Conservation (phyloP, 768 basidiomycete genomes). For the Rhodotorula diobovata region DNA sequence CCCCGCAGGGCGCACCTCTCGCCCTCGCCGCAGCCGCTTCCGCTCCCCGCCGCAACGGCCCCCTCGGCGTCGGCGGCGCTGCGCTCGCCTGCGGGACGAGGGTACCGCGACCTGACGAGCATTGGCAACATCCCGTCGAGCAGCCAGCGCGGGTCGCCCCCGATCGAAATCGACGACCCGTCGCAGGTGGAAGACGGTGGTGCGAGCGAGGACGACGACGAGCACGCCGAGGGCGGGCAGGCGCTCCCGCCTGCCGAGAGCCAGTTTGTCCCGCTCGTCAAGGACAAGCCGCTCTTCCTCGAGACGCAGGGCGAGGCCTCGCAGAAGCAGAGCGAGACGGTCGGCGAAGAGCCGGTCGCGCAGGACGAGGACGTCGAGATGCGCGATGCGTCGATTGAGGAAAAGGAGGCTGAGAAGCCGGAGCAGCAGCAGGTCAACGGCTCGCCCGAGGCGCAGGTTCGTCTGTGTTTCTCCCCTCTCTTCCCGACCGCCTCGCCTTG, state of each 20-base stretch:
- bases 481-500: no score
- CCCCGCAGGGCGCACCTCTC: background rate
- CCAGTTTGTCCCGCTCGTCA: constrained; percentile 22
- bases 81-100: background rate
- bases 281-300: constrained; percentile 32
- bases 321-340: no score
- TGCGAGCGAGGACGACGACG: background rate
- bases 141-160: constrained; percentile 3
- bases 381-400: background rate
- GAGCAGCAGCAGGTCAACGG: background rate
- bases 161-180: constrained; percentile 9
- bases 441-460: background rate
- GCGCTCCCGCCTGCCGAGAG: background rate
- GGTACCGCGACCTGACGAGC: constrained; percentile 1
- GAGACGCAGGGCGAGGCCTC: constrained; percentile 6
- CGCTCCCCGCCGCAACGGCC: background rate
- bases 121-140: constrained; percentile 10
- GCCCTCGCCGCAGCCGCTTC: background rate
- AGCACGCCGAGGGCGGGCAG: background rate
- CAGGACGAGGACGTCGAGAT: background rate
- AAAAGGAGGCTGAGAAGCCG: no score
- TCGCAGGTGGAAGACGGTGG: constrained; percentile 1
- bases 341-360: background rate
- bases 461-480: no score
- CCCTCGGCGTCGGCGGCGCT: background rate